phyloP scores from a whole-genome alignment of 2,329 filamentous ascomycete genomes.

The Exophiala sp. region DNA sequence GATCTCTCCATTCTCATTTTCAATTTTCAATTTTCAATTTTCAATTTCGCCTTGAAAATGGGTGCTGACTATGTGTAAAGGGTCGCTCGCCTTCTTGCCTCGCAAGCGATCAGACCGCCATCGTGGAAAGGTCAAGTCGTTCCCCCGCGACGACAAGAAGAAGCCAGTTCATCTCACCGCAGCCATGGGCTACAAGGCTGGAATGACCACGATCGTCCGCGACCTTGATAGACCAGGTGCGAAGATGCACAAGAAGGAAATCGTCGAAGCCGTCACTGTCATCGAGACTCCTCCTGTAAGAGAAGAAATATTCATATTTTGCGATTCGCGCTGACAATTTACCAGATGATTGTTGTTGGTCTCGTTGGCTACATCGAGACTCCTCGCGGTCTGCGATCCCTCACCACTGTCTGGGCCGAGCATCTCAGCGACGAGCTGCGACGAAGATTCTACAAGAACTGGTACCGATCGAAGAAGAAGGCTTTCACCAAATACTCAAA shows the following conservation, averaged over 20 bases:
- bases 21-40: too few relatives aligned
- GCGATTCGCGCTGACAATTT: constrained; percentile 28
- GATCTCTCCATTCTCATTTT: too few relatives aligned
- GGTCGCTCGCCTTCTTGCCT: constrained; percentile 79
- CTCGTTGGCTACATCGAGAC: constrained; percentile 99
- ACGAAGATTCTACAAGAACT: constrained; percentile 99
- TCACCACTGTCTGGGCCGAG: constrained; percentile 99
- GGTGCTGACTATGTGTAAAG: constrained; percentile 52
- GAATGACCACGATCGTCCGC: constrained; percentile 99
- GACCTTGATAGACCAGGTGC: constrained; percentile 98
- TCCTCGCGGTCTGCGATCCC: constrained; percentile 96
- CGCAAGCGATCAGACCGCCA: constrained; percentile 92
- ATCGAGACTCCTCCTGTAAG: constrained; percentile 95
- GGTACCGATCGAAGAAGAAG: constrained; percentile 99
- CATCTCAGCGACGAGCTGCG: constrained; percentile 98
- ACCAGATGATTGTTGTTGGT: constrained; percentile 98
- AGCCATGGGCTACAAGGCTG: constrained; percentile 99
- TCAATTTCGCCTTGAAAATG: too few relatives aligned
- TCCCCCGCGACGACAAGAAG: constrained; percentile 99
- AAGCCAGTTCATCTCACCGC: constrained; percentile 99
- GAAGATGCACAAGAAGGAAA: constrained; percentile 99
- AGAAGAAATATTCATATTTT: constrained; percentile 39
- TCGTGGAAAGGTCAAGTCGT: constrained; percentile 98
- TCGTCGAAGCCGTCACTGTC: constrained; percentile 83
- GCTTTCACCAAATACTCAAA: constrained; percentile 99